phyloP scores from a whole-genome alignment of 805 yeast species.

The Ogataea neopini region DNA sequence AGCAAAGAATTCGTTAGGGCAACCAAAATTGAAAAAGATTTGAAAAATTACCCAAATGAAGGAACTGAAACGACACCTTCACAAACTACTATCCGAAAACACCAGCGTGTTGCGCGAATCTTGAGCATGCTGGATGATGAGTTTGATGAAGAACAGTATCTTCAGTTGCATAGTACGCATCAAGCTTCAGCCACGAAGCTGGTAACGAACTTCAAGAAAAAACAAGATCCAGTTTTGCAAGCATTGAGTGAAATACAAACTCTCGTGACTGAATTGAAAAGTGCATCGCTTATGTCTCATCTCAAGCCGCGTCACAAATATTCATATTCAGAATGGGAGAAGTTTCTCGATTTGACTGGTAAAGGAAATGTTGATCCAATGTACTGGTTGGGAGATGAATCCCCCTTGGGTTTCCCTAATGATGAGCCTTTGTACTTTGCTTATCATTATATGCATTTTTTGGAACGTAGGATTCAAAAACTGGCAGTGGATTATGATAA shows the following conservation, averaged over 20 bases:
- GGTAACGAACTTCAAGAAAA: conserved; percentile 26
- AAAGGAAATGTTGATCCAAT: conserved; percentile 28
- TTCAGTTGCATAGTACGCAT: conserved; percentile 1
- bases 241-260: conserved; percentile 27
- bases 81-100: neutral
- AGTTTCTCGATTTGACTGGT: conserved; percentile 36
- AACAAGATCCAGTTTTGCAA: conserved; percentile 27
- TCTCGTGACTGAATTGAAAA: conserved; percentile 34
- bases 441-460: conserved; percentile 27
- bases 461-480: conserved; percentile 29
- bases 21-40: conserved; percentile 21
- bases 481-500: conserved; percentile 29
- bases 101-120: conserved; percentile 13
- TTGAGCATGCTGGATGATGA: conserved; percentile 21
- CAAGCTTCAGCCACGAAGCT: neutral
- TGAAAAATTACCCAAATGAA: conserved; percentile 26
- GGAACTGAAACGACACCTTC: conserved; percentile 12
- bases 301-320: conserved; percentile 45
- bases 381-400: conserved; percentile 65
- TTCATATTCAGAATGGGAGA: conserved; percentile 53
- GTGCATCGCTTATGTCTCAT: conserved; percentile 36
- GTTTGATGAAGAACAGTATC: conserved; percentile 20
- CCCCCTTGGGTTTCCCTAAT: conserved; percentile 71
- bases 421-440: conserved; percentile 65
- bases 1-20: conserved; percentile 18